A percentile compares a stretch with the other conserved stretches of the same genome.
Evolutionary conservation across 2,329 filamentous ascomycete genomes (phyloP).

Genomic region (Nakataea oryzae): DNA sequence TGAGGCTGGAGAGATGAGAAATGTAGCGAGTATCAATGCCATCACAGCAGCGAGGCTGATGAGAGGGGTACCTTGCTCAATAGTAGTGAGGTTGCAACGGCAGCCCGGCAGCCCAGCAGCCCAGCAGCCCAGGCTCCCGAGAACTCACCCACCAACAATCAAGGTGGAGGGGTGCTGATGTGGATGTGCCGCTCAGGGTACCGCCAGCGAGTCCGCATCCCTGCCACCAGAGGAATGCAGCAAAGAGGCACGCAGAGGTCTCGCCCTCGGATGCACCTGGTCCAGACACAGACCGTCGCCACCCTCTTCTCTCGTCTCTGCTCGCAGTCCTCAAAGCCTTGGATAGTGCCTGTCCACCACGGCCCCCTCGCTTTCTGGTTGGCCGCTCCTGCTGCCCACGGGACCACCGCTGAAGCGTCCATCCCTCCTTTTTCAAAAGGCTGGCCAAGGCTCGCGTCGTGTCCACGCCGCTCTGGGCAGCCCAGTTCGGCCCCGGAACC

Average conservation of each 20-base stretch:
- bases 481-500: neutral
- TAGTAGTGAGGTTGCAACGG: neutral
- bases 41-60: neutral
- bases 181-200: neutral
- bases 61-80: neutral
- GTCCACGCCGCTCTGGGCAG: neutral
- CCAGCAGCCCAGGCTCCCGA: no score
- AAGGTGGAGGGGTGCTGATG: neutral
- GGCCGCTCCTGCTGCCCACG: neutral
- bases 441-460: neutral
- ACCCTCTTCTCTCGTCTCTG: neutral
- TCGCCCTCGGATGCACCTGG: neutral
- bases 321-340: neutral
- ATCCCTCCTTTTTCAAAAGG: neutral
- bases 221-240: neutral
- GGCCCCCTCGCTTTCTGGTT: neutral
- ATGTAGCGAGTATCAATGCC: neutral
- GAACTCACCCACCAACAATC: neutral
- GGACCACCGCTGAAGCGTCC: neutral
- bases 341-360: no score
- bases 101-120: no score
- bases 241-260: neutral
- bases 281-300: neutral
- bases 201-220: neutral
- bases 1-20: neutral